phyloP scores from a whole-genome alignment of 2,329 filamentous ascomycete genomes.

The Phaeophleospora eucalypticola region DNA sequence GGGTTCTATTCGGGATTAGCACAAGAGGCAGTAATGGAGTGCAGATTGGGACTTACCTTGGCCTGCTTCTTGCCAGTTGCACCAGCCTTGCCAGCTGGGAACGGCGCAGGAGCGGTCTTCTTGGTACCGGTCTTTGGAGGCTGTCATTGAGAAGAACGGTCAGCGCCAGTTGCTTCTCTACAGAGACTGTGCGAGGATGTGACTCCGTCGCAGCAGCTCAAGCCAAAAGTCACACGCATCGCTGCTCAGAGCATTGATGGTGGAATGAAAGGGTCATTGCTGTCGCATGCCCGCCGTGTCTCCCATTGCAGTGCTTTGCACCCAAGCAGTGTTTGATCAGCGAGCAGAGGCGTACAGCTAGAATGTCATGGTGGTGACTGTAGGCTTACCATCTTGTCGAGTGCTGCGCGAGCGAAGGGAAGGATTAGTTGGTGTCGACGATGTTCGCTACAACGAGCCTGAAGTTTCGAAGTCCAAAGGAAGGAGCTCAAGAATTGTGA shows the following conservation, averaged over 20 bases:
- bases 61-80: slow-evolving; percentile 81
- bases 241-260: slow-evolving; percentile 23
- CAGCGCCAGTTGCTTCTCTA: slow-evolving; percentile 91
- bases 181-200: slow-evolving; percentile 62
- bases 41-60: slow-evolving; percentile 76
- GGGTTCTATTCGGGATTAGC: slow-evolving; percentile 67
- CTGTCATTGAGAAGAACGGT: slow-evolving; percentile 99
- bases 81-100: slow-evolving; percentile 88
- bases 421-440: slow-evolving; percentile 5
- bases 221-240: slow-evolving; percentile 42
- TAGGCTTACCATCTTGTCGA: slow-evolving; percentile 25
- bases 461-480: slow-evolving; percentile 5
- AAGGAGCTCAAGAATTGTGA: background rate
- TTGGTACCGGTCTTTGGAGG: slow-evolving; percentile 88
- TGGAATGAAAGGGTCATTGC: slow-evolving; percentile 20
- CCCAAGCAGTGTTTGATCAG: slow-evolving; percentile 16
- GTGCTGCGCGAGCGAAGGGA: slow-evolving; percentile 7
- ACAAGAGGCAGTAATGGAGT: background rate
- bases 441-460: slow-evolving; percentile 10
- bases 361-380: slow-evolving; percentile 6
- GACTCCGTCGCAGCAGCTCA: slow-evolving; percentile 52
- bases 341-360: slow-evolving; percentile 24
- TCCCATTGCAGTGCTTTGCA: slow-evolving; percentile 9
- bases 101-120: slow-evolving; percentile 96
- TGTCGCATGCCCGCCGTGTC: slow-evolving; percentile 20